Base-by-base conservation (phyloP, 495 filamentous ascomycete species). In the Aeminium ludgeri region DNA sequence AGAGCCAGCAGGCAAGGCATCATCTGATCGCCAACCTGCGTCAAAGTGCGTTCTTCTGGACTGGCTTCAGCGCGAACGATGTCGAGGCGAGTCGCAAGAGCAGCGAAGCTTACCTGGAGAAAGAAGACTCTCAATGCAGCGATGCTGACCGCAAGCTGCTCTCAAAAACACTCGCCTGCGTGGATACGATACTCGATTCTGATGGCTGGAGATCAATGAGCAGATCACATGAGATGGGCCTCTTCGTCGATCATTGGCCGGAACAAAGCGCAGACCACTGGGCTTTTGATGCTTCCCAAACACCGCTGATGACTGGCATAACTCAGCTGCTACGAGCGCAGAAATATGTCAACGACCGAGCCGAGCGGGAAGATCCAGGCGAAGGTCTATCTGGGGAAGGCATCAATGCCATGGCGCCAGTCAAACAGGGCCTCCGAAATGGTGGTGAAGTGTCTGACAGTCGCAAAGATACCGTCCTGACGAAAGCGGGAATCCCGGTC, bases 41-140 rank as follows among this genome's bases (percentile, higher is more conserved):
- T 18, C 80, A 91, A 52, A 76, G 82, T n/a, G 80, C 80, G 30
- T 92, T 94, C 52, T 89, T 85, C 62, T 93, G 86, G 67, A 77
- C 78, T 7, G 84, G 86, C 28, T 84, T 80, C 43, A 73, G 74
- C 0, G 45, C 53, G 0, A 63, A 65, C 10, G 72, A 86, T 44
- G 66, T 92, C 4, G 35, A 53, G 4, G 69, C 62, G 13, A 69
- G 80, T 2, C 48, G 87, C 5, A 65, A 80, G 12, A 71, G 69
- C 33, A 74, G 77, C 8, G 56, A 65, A 28, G 65, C 65, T 29
- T 91, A 91, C 46, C 53, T 91, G 18, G 57, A 61, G 35, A 64
- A 72, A 17, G 62, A 68, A 30, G 58, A 56, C 18, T 59, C 71
- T 3, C 48, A 47, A 0, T 75, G 81, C 54, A 65, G 63, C 0